These are phyloP conservation scores for Byssochlamys sp. DNA, from an alignment of 2,329 filamentous ascomycete species.

Conservation along the genomic window DNA sequence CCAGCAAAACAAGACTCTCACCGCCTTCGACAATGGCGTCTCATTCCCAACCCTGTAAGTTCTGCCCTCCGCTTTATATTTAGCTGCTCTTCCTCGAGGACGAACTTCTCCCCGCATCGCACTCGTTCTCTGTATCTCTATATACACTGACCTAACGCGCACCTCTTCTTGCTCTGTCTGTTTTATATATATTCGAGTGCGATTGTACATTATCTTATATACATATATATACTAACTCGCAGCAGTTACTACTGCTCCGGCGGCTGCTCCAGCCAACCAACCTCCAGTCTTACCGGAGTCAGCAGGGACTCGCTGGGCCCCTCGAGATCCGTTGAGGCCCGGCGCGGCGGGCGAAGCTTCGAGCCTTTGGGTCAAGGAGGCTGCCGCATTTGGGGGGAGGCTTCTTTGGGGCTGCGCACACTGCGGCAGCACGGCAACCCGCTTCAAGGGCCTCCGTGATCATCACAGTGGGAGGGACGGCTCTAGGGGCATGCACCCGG, in stretches of 20 bases:
- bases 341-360: background rate
- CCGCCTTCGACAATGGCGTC: background rate
- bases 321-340: background rate
- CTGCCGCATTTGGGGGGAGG: background rate
- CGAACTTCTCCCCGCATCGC: background rate
- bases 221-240: background rate
- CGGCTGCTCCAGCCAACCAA: background rate
- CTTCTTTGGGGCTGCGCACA: slow-evolving; percentile 2
- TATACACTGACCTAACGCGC: background rate
- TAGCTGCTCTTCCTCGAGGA: background rate
- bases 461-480: slow-evolving; percentile 1
- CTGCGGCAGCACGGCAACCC: background rate
- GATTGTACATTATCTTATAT: background rate
- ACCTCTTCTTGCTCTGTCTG: background rate
- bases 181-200: background rate
- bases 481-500: background rate
- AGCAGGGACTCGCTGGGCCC: background rate
- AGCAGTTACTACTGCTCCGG: background rate
- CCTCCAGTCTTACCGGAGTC: background rate
- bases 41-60: background rate
- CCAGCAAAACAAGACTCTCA: background rate
- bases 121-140: background rate
- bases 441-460: background rate
- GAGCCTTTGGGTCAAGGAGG: slow-evolving; percentile 1
- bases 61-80: background rate